These are phyloP conservation scores for Fusarium tjaetaba DNA, from an alignment of 2,329 filamentous ascomycete genomes.

Conservation along the genomic window DNA sequence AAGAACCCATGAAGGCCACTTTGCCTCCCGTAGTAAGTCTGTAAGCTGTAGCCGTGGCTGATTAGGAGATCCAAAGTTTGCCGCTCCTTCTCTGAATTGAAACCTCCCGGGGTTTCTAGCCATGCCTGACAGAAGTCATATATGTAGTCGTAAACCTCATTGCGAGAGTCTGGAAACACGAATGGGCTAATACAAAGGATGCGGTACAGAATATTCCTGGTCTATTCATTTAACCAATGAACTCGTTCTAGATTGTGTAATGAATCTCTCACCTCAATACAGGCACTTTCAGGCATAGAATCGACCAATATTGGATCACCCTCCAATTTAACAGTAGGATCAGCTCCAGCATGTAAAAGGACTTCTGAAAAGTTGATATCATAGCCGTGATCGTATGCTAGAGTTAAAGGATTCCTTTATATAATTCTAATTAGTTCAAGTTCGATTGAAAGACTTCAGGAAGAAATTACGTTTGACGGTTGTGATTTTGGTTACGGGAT, in stretches of 20 bases:
- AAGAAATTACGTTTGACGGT: rapidly evolving
- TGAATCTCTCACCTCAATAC: not conserved
- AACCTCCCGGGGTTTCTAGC: rapidly evolving
- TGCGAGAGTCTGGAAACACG: rapidly evolving
- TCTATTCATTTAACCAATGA: rapidly evolving
- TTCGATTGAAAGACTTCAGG: rapidly evolving
- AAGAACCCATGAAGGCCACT: not conserved
- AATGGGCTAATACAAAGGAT: not conserved
- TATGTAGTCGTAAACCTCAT: rapidly evolving
- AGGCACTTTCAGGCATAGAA: too few species aligned
- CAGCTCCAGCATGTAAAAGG: not conserved
- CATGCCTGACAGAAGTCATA: rapidly evolving
- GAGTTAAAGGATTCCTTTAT: rapidly evolving
- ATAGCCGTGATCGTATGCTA: rapidly evolving
- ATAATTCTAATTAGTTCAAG: rapidly evolving
- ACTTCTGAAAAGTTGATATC: rapidly evolving
- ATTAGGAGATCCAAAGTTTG: not conserved
- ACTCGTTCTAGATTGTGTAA: rapidly evolving
- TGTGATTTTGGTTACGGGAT: rapidly evolving
- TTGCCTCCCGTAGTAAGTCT: rapidly evolving
- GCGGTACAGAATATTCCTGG: rapidly evolving
- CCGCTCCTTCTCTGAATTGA: not conserved
- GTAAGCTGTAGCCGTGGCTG: rapidly evolving
- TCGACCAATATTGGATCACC: rapidly evolving
- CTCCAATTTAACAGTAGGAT: rapidly evolving